These are phyloP conservation scores for Wilcoxina mikolae DNA, from an alignment of 495 filamentous ascomycete genomes.

Conservation along the genomic window DNA sequence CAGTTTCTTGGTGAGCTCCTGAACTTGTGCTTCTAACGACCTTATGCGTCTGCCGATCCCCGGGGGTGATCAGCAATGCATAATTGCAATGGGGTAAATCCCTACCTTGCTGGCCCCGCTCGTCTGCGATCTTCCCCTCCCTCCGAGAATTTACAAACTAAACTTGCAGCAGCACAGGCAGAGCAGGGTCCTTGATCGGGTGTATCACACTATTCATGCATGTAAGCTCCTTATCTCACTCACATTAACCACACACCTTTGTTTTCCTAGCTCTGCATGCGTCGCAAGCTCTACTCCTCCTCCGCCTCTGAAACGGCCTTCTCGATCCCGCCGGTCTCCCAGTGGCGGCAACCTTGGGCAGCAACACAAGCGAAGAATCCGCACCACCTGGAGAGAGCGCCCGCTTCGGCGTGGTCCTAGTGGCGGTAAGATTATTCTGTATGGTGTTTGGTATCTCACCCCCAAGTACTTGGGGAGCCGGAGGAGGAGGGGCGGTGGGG, in stretches of 20 bases:
- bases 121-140: slow-evolving; percentile 25
- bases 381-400: slow-evolving; percentile 5
- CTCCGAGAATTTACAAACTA: slow-evolving; percentile 28
- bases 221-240: not conserved
- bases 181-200: slow-evolving; percentile 26
- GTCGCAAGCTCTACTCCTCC: slow-evolving; percentile 28
- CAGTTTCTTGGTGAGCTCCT: slow-evolving; percentile 22
- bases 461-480: not conserved
- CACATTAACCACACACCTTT: slow-evolving; percentile 15
- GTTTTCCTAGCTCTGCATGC: slow-evolving; percentile 27
- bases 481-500: not conserved
- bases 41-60: slow-evolving; percentile 16
- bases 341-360: slow-evolving; percentile 23
- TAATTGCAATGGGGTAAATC: not conserved
- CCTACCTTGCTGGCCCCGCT: slow-evolving; percentile 25
- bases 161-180: slow-evolving; percentile 23
- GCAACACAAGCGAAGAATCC: slow-evolving; percentile 15
- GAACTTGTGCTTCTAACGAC: slow-evolving; percentile 16
- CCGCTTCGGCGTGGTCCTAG: not conserved
- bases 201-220: slow-evolving; percentile 22
- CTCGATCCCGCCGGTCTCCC: slow-evolving; percentile 19
- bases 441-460: not conserved
- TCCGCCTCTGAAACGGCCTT: slow-evolving; percentile 26
- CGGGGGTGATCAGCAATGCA: not conserved
- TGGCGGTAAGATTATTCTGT: no score